Evolutionary conservation across 176 grass and related monocot species (phyloP).

Genomic region (Cenchrus purpureus): DNA sequence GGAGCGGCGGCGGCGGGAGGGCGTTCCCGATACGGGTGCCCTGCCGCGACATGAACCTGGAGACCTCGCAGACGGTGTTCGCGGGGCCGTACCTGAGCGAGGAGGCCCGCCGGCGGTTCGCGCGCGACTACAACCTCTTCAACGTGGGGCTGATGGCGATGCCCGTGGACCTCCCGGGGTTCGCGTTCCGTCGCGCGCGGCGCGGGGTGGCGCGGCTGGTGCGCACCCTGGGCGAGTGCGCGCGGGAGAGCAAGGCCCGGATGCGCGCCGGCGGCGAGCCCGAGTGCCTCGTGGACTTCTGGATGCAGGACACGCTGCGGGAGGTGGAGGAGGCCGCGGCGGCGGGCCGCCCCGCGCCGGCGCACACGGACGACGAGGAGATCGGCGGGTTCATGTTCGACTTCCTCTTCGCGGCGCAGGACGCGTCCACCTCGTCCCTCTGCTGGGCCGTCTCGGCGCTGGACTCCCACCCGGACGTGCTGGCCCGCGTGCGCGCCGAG

Average conservation of each 20-base stretch:
- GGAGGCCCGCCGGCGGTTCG: conserved; percentile 61
- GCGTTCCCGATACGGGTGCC: conserved; percentile 59
- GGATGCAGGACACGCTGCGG: conserved; percentile 71
- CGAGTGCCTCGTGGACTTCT: conserved; percentile 79
- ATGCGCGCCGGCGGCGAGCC: conserved; percentile 71
- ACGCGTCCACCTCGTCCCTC: conserved; percentile 88
- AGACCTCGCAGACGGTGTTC: conserved; percentile 94
- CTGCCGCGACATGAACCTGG: conserved; percentile 90
- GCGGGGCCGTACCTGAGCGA: conserved; percentile 64
- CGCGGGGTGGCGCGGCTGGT: conserved; percentile 65
- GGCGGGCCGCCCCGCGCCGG: conserved; percentile 29
- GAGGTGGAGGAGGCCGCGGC: conserved; percentile 56
- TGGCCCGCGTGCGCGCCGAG: conserved; percentile 72
- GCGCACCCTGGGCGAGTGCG: conserved; percentile 56
- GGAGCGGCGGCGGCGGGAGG: background rate
- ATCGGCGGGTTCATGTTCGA: conserved; percentile 73
- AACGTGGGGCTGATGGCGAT: conserved; percentile 81
- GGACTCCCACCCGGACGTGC: conserved; percentile 78
- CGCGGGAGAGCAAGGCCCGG: conserved; percentile 60
- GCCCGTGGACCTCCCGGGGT: conserved; percentile 83
- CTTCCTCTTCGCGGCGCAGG: conserved; percentile 94
- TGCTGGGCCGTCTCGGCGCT: conserved; percentile 75
- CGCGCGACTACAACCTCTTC: conserved; percentile 74
- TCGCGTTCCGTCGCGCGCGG: conserved; percentile 76
- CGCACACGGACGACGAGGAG: conserved; percentile 58